A percentile compares a stretch with the other conserved stretches of the same genome.
phyloP scores from a whole-genome alignment of 495 filamentous ascomycete genomes.

The Penicillium egyptiacum region DNA sequence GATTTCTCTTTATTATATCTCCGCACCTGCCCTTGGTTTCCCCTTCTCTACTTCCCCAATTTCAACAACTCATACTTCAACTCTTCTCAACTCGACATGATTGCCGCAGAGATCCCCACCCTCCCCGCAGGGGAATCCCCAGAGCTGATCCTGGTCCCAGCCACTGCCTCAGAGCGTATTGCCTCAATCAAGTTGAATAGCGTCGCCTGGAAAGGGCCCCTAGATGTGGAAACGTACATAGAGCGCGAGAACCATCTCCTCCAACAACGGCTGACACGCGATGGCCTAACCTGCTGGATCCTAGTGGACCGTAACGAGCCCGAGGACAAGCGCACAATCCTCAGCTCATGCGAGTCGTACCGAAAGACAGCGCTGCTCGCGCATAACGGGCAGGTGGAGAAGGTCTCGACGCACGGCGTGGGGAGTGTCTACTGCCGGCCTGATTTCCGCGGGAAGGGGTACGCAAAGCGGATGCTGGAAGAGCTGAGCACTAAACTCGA shows the following conservation, averaged over 20 bases:
- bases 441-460: conserved; percentile 70
- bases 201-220: conserved; percentile 65
- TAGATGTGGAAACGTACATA: conserved; percentile 70
- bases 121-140: conserved; percentile 61
- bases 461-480: conserved; percentile 70
- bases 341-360: conserved; percentile 81
- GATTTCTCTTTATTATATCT: conserved; percentile 22
- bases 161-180: conserved; percentile 63
- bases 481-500: conserved; percentile 54
- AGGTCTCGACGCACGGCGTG: conserved; percentile 74
- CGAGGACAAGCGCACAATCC: conserved; percentile 57
- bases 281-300: conserved; percentile 85
- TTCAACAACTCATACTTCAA: not conserved
- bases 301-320: conserved; percentile 60
- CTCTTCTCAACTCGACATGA: conserved; percentile 30
- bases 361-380: conserved; percentile 69
- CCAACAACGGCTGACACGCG: conserved; percentile 62
- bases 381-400: conserved; percentile 49
- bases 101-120: conserved; percentile 32
- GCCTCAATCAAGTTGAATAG: conserved; percentile 68
- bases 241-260: conserved; percentile 70
- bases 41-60: not conserved
- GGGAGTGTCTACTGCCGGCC: conserved; percentile 83
- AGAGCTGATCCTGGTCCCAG: conserved; percentile 63
- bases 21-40: not conserved